Evolutionary conservation across 2,329 filamentous ascomycete species (phyloP), one percentile per base, ranked within the genome.

Genomic region (Cryphonectria nitschkei): DNA sequence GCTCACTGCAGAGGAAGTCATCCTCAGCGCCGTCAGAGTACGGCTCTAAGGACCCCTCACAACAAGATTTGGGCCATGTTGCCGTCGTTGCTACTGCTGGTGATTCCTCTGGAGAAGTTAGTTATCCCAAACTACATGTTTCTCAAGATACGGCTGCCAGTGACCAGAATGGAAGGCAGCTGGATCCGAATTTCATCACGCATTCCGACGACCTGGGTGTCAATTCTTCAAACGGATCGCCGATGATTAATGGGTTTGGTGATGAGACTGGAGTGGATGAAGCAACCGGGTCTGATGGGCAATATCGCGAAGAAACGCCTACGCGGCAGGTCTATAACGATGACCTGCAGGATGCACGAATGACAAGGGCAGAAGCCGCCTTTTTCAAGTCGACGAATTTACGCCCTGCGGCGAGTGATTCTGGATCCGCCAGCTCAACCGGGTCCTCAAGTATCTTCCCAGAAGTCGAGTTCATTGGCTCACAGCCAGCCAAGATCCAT

Each of bases 91-190:
- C 34, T 13, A n/a, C 65, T 29, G 63, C 68, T 34, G 52, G 22
- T n/a, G 34, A 13, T 7, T n/a, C 56, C 13, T 64, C 46, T 11
- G 61, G 52, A 32, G 76, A 63, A 11, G 70, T 75, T 43, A 72
- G 74, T 5, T 80, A 80, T 74, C 78, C 79, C 4, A 80, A 76
- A 52, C 62, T 79, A 2, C 75, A 75, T 7, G 61, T 77, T 1
- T 76, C 76, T 34, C 77, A 78, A 3, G 83, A 82, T 0, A 82
- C 83, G 29, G 76, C 76, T 11, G 81, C 80, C 71, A 87, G 82
- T 74, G 76, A 81, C 74, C 80, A 63, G 71, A 87, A 83, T 75
- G 86, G 86, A 34, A 82, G 85, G 19, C 87, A 88, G 70, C 82
- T 83, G 3, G 84, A 86, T 69, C 82, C 81, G 6, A 76, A 80